Evolutionary conservation across 768 basidiomycete genomes (phyloP).

Genomic region (Calocybe indica): DNA sequence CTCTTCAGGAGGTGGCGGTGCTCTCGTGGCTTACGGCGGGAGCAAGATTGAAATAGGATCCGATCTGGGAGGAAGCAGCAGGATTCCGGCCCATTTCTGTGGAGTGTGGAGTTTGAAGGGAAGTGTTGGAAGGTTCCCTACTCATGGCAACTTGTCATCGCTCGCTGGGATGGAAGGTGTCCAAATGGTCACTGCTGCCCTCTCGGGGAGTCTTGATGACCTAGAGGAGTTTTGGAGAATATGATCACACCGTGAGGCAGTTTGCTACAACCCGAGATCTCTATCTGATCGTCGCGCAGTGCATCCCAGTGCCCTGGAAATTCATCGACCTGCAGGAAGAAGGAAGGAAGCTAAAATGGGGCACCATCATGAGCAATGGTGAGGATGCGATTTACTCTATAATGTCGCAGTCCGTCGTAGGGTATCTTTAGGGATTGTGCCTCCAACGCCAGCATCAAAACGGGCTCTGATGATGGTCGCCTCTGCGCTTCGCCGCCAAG

Average conservation of each 20-base stretch:
- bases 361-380: constrained; percentile 61
- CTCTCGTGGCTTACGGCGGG: constrained; percentile 60
- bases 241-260: constrained; percentile 48
- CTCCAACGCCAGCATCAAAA: constrained; percentile 57
- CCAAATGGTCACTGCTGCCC: constrained; percentile 47
- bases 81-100: constrained; percentile 70
- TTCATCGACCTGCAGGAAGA: constrained; percentile 39
- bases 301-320: constrained; percentile 45
- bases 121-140: constrained; percentile 52
- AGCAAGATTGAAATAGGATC: constrained; percentile 66
- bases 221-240: constrained; percentile 62
- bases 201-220: constrained; percentile 58
- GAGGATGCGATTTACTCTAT: constrained; percentile 4
- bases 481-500: constrained; percentile 47
- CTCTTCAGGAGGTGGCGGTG: constrained; percentile 66
- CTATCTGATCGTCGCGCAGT: constrained; percentile 21
- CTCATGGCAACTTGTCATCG: constrained; percentile 37
- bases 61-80: constrained; percentile 68
- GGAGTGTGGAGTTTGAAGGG: constrained; percentile 64
- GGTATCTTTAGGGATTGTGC: constrained; percentile 40
- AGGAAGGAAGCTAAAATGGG: constrained; percentile 53
- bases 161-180: constrained; percentile 55
- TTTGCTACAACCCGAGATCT: constrained; percentile 1
- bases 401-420: no score
- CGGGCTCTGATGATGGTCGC: constrained; percentile 49